These are phyloP conservation scores for Vigna hirtella DNA, from an alignment of 306 rosid genomes.

Conservation along the genomic window DNA sequence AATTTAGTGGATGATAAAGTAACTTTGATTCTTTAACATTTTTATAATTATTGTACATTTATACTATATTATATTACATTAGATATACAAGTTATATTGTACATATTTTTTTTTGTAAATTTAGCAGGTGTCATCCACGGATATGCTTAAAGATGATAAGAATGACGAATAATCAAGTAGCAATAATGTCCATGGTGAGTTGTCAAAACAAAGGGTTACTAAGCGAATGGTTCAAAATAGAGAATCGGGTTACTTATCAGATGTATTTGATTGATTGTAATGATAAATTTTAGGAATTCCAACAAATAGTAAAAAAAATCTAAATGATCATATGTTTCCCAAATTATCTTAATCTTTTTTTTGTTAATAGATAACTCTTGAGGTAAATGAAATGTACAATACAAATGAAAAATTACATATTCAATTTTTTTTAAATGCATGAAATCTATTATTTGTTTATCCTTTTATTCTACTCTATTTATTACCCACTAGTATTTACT, in stretches of 20 bases:
- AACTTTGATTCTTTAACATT: constrained; percentile 11
- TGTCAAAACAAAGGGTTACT: neutral
- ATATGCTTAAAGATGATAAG: constrained; percentile 18
- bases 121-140: constrained; percentile 19
- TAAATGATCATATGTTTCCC: neutral
- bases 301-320: neutral
- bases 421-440: neutral
- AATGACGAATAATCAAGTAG: neutral
- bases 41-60: neutral
- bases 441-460: too few relatives aligned
- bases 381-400: neutral
- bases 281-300: neutral
- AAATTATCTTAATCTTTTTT: neutral
- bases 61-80: neutral
- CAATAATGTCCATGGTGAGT: neutral
- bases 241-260: constrained; percentile 5
- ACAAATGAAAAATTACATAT: neutral
- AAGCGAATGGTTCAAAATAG: constrained; percentile 9
- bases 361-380: neutral
- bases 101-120: neutral
- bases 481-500: too few relatives aligned
- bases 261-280: constrained; percentile 7
- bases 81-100: constrained; percentile 5
- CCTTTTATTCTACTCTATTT: too few relatives aligned
- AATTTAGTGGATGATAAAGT: constrained; percentile 38